Evolutionary conservation across 208 protist species (phyloP), one percentile per base, ranked within the genome.

Genomic region (Leishmania braziliensis): DNA sequence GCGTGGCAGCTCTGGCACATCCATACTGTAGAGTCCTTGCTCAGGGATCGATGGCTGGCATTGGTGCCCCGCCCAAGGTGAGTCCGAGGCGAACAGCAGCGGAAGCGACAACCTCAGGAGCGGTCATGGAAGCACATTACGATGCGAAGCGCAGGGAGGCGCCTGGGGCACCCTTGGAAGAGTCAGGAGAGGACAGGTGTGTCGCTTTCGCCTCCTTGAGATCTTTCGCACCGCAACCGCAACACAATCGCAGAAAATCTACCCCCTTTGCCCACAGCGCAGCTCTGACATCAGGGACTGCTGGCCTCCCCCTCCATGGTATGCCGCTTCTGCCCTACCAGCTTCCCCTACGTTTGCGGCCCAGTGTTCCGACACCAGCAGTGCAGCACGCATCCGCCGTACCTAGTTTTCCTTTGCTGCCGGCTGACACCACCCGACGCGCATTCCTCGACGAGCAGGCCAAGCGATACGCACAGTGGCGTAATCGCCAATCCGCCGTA

Each of bases 401-500:
- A n/a, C 29, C 43, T n/a, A 72, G 39, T 3, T 53, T 18, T 23
- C 9, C 68, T 43, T 51, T 23, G 53, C 68, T 23, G 9, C 20
- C 69, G 26, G 14, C 76, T 33, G 74, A 46, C 36, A 26, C 54
- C 5, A 48, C 18, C 0, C 73, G 36, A 8, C 74, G 16, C 51
- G 39, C 71, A 3, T 78, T 84, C 75, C n/a, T 78, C 18, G 58
- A 78, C 14, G 77, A 66, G 60, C 85, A 84, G 36, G 85, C 60
- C n/a, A 36, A 51, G n/a, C 77, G 77, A 0, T 84, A 88, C 53
- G 71, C 75, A n/a, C 46, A 78, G 60, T 81, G 81, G 75, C 86
- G 83, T 56, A n/a, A 60, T 20, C 81, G 75, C 29, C 84, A 87
- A 63, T 54, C 50, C 20, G 48, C 54, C 6, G 72, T 78, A 16